Conservation (phyloP, 805 yeast genomes). For the Lipomyces mesembrius region DNA sequence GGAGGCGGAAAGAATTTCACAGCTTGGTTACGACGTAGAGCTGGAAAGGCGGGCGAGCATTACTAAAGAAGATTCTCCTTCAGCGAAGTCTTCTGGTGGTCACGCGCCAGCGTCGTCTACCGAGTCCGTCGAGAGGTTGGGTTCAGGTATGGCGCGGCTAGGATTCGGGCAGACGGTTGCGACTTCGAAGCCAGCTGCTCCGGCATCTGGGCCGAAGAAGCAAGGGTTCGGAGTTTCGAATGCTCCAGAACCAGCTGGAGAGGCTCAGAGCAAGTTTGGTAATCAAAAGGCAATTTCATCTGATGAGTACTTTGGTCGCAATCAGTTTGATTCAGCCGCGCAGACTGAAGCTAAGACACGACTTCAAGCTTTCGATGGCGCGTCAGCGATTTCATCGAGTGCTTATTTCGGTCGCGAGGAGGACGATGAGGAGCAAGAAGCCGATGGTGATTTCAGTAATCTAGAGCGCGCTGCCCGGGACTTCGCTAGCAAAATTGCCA, state of each 20-base stretch:
- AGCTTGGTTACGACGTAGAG: conserved; percentile 52
- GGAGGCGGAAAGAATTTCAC: conserved; percentile 69
- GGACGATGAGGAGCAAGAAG: conserved; percentile 51
- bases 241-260: conserved; percentile 36
- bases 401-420: conserved; percentile 90
- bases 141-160: conserved; percentile 60
- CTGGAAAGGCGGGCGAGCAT: conserved; percentile 17
- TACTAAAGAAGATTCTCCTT: not conserved
- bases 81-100: conserved; percentile 15
- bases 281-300: conserved; percentile 93
- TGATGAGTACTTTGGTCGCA: conserved; percentile 91
- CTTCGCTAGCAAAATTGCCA: conserved; percentile 68
- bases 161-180: conserved; percentile 89
- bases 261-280: conserved; percentile 66
- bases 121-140: conserved; percentile 25
- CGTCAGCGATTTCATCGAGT: conserved; percentile 88
- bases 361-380: conserved; percentile 79
- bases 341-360: conserved; percentile 82
- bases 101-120: conserved; percentile 20
- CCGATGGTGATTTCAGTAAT: conserved; percentile 48
- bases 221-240: conserved; percentile 55
- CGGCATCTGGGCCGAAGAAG: conserved; percentile 40
- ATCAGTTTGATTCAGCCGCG: conserved; percentile 74
- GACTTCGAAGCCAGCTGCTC: conserved; percentile 49
- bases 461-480: conserved; percentile 65